Conservation (phyloP, 1,284 basidiomycete species). For the Austroboletus rostrupii region DNA sequence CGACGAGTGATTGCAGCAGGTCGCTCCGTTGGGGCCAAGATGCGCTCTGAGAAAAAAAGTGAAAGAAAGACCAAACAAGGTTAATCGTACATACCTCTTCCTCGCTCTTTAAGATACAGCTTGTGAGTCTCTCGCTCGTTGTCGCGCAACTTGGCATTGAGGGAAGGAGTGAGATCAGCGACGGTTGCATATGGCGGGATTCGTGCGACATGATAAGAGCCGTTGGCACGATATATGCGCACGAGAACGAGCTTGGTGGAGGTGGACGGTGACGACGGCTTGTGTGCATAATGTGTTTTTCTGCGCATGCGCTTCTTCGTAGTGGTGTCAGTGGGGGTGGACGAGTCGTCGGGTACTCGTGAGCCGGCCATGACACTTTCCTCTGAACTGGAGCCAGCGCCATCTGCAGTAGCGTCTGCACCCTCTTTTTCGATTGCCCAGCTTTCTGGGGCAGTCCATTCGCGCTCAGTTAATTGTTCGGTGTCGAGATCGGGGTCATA, state of each 20-base stretch:
- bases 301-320: slow-evolving; percentile 21
- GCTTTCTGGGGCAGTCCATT: slow-evolving; percentile 34
- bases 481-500: slow-evolving; percentile 7
- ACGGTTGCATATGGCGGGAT: slow-evolving; percentile 70
- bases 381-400: slow-evolving; percentile 27
- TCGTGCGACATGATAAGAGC: slow-evolving; percentile 68
- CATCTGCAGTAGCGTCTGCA: slow-evolving; percentile 17
- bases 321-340: slow-evolving; percentile 13
- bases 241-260: slow-evolving; percentile 26
- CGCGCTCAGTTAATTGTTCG: slow-evolving; percentile 9
- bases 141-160: slow-evolving; percentile 55
- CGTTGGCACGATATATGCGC: slow-evolving; percentile 78
- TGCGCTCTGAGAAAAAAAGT: slow-evolving; percentile 56
- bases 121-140: slow-evolving; percentile 59
- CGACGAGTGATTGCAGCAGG: slow-evolving; percentile 85
- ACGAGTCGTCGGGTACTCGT: slow-evolving; percentile 15
- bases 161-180: slow-evolving; percentile 58
- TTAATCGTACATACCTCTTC: slow-evolving; percentile 58
- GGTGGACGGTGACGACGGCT: slow-evolving; percentile 12
- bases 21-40: slow-evolving; percentile 76
- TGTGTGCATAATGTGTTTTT: slow-evolving; percentile 22
- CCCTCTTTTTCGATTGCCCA: slow-evolving; percentile 33
- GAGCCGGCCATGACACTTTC: slow-evolving; percentile 24
- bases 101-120: slow-evolving; percentile 80
- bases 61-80: slow-evolving; percentile 3